Evolutionary conservation across 495 filamentous ascomycete species (phyloP).

Genomic region (Aspergillus cristatus): DNA sequence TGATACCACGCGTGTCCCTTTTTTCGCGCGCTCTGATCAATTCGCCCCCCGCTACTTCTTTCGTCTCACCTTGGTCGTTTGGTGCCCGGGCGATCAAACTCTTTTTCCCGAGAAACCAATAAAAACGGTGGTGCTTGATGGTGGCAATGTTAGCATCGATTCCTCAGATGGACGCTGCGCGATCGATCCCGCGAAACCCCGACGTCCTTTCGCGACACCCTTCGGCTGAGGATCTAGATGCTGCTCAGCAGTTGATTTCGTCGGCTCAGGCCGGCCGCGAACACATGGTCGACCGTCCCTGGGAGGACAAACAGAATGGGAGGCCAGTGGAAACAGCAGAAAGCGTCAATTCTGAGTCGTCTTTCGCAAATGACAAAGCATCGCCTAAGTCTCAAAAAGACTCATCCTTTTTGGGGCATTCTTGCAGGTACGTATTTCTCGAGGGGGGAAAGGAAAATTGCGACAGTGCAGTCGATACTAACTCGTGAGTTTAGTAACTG

Average conservation of each 20-base stretch:
- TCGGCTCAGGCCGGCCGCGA: conserved; percentile 37
- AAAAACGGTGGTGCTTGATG: too few species aligned
- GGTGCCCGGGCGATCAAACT: neutral
- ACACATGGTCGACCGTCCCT: conserved; percentile 23
- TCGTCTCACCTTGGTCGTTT: conserved; percentile 1
- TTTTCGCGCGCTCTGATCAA: too few species aligned
- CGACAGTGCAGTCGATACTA: too few species aligned
- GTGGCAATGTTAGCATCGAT: conserved; percentile 34
- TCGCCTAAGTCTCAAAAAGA: conserved; percentile 31
- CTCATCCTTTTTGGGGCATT: conserved; percentile 39
- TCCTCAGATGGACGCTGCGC: conserved; percentile 33
- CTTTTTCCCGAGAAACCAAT: too few species aligned
- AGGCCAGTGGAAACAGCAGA: too few species aligned
- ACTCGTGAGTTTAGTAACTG: conserved; percentile 61
- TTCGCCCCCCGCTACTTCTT: too few species aligned
- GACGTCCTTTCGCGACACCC: conserved; percentile 30
- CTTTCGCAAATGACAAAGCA: too few species aligned
- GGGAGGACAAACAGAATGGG: conserved; percentile 10
- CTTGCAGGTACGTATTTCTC: conserved; percentile 40
- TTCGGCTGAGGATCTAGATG: conserved; percentile 37
- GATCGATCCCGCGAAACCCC: conserved; percentile 25
- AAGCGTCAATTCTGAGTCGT: too few species aligned
- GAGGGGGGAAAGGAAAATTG: too few species aligned
- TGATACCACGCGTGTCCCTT: conserved; percentile 29
- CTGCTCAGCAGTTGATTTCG: conserved; percentile 38